A percentile compares a stretch with the other conserved stretches of the same genome.
phyloP scores from a whole-genome alignment of 495 filamentous ascomycete genomes.

The Pseudomonodictys pantanalensis region DNA sequence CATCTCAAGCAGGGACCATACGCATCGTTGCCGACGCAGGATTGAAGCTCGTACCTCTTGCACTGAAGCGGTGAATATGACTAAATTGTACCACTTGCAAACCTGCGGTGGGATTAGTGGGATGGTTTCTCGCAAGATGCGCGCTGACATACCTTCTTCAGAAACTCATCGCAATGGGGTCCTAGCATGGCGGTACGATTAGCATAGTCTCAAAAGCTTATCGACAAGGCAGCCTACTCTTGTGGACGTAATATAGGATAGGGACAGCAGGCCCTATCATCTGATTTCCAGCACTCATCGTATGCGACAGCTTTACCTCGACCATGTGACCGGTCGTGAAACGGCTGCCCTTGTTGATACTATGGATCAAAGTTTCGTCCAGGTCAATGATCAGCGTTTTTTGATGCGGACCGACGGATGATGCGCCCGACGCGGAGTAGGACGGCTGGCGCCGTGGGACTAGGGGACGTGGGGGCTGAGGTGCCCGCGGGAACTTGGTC shows the following conservation, averaged over 20 bases:
- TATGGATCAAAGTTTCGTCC: conserved; percentile 96
- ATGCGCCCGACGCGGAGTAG: conserved; percentile 57
- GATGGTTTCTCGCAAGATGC: conserved; percentile 6
- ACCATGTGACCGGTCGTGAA: conserved; percentile 99
- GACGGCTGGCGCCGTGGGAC: conserved; percentile 83
- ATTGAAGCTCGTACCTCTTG: too few relatives aligned
- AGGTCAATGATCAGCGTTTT: conserved; percentile 95
- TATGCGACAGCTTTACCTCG: conserved; percentile 80
- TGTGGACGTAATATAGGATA: conserved; percentile 98
- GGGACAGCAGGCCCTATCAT: conserved; percentile 83
- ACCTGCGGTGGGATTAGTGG: conserved; percentile 46
- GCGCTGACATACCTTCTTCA: conserved; percentile 65
- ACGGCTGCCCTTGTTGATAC: conserved; percentile 89
- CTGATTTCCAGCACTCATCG: conserved; percentile 58
- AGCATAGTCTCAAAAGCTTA: too few relatives aligned
- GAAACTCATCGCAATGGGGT: conserved; percentile 93
- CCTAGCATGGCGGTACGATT: too few relatives aligned
- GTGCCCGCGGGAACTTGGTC: conserved; percentile 85
- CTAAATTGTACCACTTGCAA: conserved; percentile 97
- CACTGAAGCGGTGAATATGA: conserved; percentile 93
- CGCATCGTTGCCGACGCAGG: too few relatives aligned
- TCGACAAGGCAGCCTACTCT: too few relatives aligned
- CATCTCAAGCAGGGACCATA: too few relatives aligned
- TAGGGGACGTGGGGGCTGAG: conserved; percentile 82
- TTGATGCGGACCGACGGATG: conserved; percentile 52